These are phyloP conservation scores for Medakamo hakoo DNA, from an alignment of 139 green algal species.

Conservation along the genomic window DNA sequence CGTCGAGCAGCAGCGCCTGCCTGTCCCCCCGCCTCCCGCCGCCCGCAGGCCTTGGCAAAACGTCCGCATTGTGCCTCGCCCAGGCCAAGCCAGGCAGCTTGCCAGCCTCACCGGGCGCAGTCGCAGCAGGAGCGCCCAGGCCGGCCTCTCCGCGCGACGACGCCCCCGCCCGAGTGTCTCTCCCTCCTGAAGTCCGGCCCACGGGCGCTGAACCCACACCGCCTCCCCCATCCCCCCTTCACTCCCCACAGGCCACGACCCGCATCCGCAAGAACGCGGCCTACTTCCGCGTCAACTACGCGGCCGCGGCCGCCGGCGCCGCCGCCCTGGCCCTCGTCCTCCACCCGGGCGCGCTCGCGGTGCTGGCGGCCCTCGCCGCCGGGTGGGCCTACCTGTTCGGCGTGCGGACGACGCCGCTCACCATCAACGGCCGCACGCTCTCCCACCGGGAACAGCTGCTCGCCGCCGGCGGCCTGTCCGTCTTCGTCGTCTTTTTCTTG, in stretches of 20 bases:
- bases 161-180: no score
- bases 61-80: no score
- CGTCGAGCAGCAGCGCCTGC: no score
- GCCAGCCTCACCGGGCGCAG: no score
- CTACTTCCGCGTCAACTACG: constrained; percentile 92
- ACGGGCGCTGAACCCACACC: no score
- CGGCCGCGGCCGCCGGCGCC: constrained; percentile 46
- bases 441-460: constrained; percentile 76
- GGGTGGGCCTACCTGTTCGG: constrained; percentile 80
- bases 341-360: constrained; percentile 22
- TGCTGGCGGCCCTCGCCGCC: constrained; percentile 44
- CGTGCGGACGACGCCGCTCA: constrained; percentile 47
- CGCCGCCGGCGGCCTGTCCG: constrained; percentile 45
- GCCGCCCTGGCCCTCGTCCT: constrained; percentile 40
- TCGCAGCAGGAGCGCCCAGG: no score
- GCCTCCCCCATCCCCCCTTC: neutral
- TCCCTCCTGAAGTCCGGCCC: no score
- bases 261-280: constrained; percentile 69
- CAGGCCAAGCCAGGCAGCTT: no score
- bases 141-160: no score
- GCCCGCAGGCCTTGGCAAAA: no score
- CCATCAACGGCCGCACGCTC: constrained; percentile 59
- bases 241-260: constrained; percentile 30
- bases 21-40: no score
- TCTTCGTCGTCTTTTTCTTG: constrained; percentile 81